phyloP scores from a whole-genome alignment of 441 rosid species.

The Sinapis alba region DNA sequence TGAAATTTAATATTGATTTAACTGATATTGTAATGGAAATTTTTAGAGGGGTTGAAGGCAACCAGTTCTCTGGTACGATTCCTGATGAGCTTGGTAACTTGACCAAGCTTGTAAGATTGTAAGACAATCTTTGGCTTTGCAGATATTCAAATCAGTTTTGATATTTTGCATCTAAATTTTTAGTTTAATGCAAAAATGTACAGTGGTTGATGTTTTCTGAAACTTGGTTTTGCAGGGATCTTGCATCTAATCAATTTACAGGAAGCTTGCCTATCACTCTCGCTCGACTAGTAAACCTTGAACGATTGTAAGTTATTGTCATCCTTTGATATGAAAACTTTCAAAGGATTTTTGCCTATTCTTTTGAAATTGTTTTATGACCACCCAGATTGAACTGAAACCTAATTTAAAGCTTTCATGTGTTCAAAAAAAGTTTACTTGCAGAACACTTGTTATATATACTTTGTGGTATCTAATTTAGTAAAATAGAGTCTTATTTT shows the following conservation, averaged over 20 bases:
- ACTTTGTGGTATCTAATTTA: neutral
- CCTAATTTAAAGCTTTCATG: neutral
- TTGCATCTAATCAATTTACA: conserved; percentile 32
- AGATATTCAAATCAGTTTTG: neutral
- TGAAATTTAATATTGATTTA: neutral
- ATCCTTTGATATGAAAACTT: neutral
- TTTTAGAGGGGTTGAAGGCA: conserved; percentile 1
- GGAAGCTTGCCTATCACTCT: conserved; percentile 29
- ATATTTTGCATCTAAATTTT: neutral
- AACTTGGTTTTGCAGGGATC: conserved; percentile 9
- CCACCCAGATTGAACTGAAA: neutral
- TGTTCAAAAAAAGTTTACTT: neutral
- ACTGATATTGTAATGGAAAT: neutral
- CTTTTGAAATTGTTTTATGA: neutral
- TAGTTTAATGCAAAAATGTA: neutral
- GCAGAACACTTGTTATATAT: neutral
- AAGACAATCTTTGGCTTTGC: neutral
- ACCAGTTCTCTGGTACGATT: conserved; percentile 10
- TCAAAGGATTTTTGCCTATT: neutral
- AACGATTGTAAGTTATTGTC: conserved; percentile 20
- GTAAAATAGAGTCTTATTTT: no score
- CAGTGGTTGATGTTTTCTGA: neutral
- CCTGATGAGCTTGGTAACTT: conserved; percentile 34
- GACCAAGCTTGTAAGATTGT: conserved; percentile 16
- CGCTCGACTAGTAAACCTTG: conserved; percentile 18